Evolutionary conservation across 352 stramenopile genomes (phyloP).

Genomic region (Globisporangium megalacanthum): DNA sequence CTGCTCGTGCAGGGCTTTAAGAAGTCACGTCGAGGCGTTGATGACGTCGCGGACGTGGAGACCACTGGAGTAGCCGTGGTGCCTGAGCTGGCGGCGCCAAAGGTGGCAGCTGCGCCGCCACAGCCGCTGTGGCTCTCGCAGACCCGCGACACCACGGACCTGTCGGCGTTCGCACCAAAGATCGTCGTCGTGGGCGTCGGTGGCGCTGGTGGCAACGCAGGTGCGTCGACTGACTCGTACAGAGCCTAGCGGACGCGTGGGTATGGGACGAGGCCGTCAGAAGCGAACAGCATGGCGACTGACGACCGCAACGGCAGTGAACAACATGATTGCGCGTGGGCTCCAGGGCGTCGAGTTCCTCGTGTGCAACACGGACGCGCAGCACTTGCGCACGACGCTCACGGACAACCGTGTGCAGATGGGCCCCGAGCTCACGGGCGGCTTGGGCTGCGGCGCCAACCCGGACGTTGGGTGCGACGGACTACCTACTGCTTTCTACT

Average conservation of each 20-base stretch:
- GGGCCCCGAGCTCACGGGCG: constrained; percentile 80
- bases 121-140: constrained; percentile 76
- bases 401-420: constrained; percentile 90
- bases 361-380: constrained; percentile 90
- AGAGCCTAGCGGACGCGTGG: neutral
- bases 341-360: constrained; percentile 84
- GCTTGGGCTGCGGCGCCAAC: constrained; percentile 76
- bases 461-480: constrained; percentile 59
- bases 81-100: constrained; percentile 32
- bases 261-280: no score
- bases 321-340: constrained; percentile 86
- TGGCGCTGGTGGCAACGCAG: constrained; percentile 84
- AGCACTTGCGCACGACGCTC: constrained; percentile 87
- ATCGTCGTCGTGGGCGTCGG: constrained; percentile 87
- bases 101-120: constrained; percentile 36
- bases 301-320: constrained; percentile 46
- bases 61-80: constrained; percentile 4
- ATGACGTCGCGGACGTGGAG: constrained; percentile 6
- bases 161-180: constrained; percentile 76
- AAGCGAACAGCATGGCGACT: no score
- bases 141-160: constrained; percentile 48
- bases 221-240: constrained; percentile 15
- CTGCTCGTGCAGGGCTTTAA: constrained; percentile 33
- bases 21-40: constrained; percentile 39
- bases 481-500: neutral